A percentile compares a stretch with the other conserved stretches of the same genome.
Evolutionary conservation across 148 eudicot species (phyloP).

Genomic region (Persicaria tinctoria): DNA sequence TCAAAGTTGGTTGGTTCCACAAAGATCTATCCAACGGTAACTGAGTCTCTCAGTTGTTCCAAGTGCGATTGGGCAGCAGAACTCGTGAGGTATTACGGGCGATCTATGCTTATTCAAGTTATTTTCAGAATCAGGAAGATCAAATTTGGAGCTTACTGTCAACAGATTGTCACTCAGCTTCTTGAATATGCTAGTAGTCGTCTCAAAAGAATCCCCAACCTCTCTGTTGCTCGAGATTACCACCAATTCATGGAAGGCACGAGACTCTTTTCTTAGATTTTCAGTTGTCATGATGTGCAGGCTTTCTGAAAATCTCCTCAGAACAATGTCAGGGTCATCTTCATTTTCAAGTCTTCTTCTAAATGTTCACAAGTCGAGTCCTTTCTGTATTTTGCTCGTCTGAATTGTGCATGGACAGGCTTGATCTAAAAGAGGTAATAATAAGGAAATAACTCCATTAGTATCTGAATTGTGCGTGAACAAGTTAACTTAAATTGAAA

Average conservation of each 20-base stretch:
- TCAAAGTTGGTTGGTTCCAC: not conserved
- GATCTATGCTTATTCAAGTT: conserved; percentile 63
- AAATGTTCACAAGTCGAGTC: conserved; percentile 68
- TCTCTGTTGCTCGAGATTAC: conserved; percentile 53
- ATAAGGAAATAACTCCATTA: not conserved
- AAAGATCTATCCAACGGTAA: conserved; percentile 74
- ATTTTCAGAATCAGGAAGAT: conserved; percentile 42
- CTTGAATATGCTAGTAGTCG: conserved; percentile 51
- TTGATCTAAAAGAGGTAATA: conserved; percentile 38
- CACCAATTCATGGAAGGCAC: conserved; percentile 70
- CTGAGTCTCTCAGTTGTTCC: conserved; percentile 97
- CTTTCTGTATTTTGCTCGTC: conserved; percentile 57
- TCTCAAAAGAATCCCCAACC: conserved; percentile 56
- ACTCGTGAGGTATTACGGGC: conserved; percentile 90
- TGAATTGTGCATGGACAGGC: conserved; percentile 75
- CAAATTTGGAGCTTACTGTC: conserved; percentile 40
- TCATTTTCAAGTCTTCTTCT: conserved; percentile 64
- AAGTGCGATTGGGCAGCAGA: conserved; percentile 88
- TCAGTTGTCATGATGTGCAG: conserved; percentile 55
- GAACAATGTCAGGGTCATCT: conserved; percentile 51
- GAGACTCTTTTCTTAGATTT: conserved; percentile 73
- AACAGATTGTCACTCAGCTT: conserved; percentile 60
- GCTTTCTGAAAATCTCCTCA: conserved; percentile 66
- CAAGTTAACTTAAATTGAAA: not conserved
- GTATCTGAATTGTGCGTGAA: not conserved